These are phyloP conservation scores for Apiotrichum laibachii DNA, from an alignment of 1,284 basidiomycete genomes.

Conservation along the genomic window DNA sequence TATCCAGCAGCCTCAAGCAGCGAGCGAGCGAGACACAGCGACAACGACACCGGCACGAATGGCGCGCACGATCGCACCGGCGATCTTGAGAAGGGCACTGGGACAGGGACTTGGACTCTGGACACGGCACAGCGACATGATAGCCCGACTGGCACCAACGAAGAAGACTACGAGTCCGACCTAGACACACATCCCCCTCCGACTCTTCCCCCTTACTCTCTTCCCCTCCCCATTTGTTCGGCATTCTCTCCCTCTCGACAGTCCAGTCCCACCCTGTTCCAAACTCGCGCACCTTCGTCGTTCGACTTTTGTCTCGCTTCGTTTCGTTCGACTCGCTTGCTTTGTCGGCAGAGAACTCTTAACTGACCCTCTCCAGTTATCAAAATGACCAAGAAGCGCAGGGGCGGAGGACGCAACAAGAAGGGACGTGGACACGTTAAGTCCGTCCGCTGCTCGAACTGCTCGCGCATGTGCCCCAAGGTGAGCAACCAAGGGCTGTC, in stretches of 20 bases:
- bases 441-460: slow-evolving; percentile 93
- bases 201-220: not conserved
- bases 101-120: no score
- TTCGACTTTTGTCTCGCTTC: no score
- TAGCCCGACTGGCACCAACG: not conserved
- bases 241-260: not conserved
- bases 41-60: not conserved
- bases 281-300: no score
- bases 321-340: not conserved
- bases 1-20: not conserved
- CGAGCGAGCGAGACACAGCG: not conserved
- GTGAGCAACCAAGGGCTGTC: slow-evolving; percentile 30
- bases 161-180: not conserved
- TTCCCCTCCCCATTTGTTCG: not conserved
- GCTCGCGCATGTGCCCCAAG: slow-evolving; percentile 82
- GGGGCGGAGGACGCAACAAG: slow-evolving; percentile 97
- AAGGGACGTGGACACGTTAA: slow-evolving; percentile 94
- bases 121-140: no score
- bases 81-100: not conserved
- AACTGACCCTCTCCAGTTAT: slow-evolving; percentile 6
- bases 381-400: slow-evolving; percentile 91
- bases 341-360: slow-evolving; percentile 1
- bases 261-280: not conserved
- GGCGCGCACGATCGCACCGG: not conserved
- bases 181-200: not conserved